These are phyloP conservation scores for Xylariaceae sp. DNA, from an alignment of 2,329 filamentous ascomycete species.

Conservation along the genomic window DNA sequence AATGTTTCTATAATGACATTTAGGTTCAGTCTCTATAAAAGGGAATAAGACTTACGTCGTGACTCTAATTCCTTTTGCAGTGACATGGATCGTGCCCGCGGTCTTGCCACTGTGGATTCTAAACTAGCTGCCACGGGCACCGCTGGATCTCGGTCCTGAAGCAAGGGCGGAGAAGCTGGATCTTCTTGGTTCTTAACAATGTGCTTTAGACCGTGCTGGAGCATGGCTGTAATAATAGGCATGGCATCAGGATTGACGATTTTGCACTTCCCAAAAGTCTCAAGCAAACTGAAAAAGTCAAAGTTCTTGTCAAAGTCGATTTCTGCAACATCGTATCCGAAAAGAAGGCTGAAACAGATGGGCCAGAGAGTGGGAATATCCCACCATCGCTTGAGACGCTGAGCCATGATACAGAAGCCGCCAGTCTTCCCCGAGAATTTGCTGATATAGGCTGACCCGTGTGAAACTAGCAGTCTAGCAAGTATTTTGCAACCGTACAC, in stretches of 20 bases:
- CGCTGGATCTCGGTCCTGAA: conserved; percentile 28
- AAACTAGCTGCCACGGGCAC: conserved; percentile 27
- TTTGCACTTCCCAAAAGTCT: conserved; percentile 70
- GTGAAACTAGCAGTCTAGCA: conserved; percentile 78
- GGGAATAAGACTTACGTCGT: conserved; percentile 47
- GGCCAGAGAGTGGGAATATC: conserved; percentile 82
- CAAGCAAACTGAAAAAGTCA: conserved; percentile 72
- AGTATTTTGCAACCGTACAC: conserved; percentile 81
- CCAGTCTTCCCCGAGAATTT: conserved; percentile 85
- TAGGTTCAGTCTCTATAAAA: conserved; percentile 9
- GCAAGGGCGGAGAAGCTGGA: conserved; percentile 60
- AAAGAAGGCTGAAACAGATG: conserved; percentile 84
- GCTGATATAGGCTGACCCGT: conserved; percentile 78
- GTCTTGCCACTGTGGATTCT: conserved; percentile 37
- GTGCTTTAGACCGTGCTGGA: conserved; percentile 80
- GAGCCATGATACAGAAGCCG: conserved; percentile 84
- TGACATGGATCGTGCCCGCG: conserved; percentile 67
- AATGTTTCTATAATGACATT: conserved; percentile 39
- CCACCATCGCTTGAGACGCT: conserved; percentile 86
- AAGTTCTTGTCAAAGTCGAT: conserved; percentile 75
- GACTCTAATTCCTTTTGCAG: conserved; percentile 61
- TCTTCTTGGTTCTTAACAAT: conserved; percentile 65
- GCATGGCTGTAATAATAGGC: conserved; percentile 80
- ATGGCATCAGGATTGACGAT: conserved; percentile 79
- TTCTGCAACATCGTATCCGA: conserved; percentile 77